Percentiles rank a stretch among this genome's conserved stretches.
Evolutionary conservation across 441 rosid genomes (phyloP).

Genomic region (Gossypium davidsonii): DNA sequence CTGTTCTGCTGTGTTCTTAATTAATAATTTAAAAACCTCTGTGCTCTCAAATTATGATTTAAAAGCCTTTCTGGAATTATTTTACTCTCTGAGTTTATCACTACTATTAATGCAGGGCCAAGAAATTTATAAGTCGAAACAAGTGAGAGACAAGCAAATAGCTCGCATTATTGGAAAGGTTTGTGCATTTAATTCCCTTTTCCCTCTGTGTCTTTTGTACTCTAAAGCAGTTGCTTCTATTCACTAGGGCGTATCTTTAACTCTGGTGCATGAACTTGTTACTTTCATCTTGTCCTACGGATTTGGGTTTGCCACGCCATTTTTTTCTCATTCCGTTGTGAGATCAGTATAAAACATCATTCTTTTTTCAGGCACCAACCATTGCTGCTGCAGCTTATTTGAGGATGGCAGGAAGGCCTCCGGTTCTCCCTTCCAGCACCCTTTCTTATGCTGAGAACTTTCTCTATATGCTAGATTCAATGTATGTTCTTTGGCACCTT

Average conservation of each 20-base stretch:
- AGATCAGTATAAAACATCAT: background rate
- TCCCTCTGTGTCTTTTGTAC: background rate
- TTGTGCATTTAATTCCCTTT: constrained; percentile 18
- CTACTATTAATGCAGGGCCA: constrained; percentile 49
- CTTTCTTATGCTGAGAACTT: constrained; percentile 92
- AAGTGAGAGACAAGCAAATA: constrained; percentile 93
- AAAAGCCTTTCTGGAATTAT: background rate
- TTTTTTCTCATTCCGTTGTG: background rate
- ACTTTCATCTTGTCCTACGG: background rate
- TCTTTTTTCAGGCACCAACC: constrained; percentile 71
- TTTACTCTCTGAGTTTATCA: background rate
- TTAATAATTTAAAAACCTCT: too few relatives aligned
- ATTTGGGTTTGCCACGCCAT: background rate
- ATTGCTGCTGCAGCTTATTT: constrained; percentile 95
- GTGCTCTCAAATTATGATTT: background rate
- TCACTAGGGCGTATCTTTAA: background rate
- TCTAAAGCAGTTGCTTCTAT: background rate
- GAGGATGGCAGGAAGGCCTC: constrained; percentile 81
- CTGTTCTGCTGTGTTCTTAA: background rate
- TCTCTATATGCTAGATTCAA: constrained; percentile 89
- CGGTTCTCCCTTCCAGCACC: constrained; percentile 26
- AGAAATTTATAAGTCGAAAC: constrained; percentile 78
- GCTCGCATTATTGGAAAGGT: constrained; percentile 94
- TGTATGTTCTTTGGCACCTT: constrained; percentile 36
- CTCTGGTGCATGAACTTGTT: background rate